These are phyloP conservation scores for Babesia microti DNA, from an alignment of 169 alveolate genomes.

Conservation along the genomic window DNA sequence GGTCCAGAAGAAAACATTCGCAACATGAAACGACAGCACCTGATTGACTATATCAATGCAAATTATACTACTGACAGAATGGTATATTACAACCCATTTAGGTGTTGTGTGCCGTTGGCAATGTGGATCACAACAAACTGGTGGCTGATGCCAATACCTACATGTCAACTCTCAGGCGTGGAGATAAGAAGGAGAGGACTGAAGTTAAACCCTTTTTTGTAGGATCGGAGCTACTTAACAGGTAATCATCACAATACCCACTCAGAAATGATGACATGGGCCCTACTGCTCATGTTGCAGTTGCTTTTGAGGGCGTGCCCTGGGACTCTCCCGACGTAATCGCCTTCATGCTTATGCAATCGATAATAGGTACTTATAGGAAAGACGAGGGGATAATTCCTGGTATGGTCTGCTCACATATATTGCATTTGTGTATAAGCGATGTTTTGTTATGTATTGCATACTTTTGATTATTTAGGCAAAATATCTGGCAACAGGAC, in stretches of 20 bases:
- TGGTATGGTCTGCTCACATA: conserved; percentile 20
- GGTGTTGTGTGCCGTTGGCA: conserved; percentile 80
- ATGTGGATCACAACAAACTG: conserved; percentile 73
- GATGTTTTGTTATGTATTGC: conserved; percentile 2
- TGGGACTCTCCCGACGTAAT: conserved; percentile 86
- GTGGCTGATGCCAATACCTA: conserved; percentile 68
- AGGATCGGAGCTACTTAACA: conserved; percentile 60
- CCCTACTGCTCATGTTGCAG: conserved; percentile 78
- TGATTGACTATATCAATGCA: conserved; percentile 70
- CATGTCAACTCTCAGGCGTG: conserved; percentile 22
- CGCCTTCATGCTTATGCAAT: conserved; percentile 82
- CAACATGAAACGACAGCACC: conserved; percentile 71
- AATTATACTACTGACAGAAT: conserved; percentile 86
- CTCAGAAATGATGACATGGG: conserved; percentile 63
- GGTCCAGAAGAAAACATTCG: conserved; percentile 78
- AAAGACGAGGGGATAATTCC: conserved; percentile 65
- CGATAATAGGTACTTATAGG: conserved; percentile 82
- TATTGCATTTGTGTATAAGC: conserved; percentile 10
- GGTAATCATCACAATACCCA: conserved; percentile 10
- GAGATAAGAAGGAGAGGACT: conserved; percentile 4
- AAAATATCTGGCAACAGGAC: conserved; percentile 66
- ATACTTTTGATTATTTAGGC: conserved; percentile 39
- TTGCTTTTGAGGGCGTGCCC: conserved; percentile 85
- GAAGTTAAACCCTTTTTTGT: conserved; percentile 55
- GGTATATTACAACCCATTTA: conserved; percentile 20